These are phyloP conservation scores for Elaeis guineensis DNA, from an alignment of 176 grass and related monocot genomes.

Conservation along the genomic window DNA sequence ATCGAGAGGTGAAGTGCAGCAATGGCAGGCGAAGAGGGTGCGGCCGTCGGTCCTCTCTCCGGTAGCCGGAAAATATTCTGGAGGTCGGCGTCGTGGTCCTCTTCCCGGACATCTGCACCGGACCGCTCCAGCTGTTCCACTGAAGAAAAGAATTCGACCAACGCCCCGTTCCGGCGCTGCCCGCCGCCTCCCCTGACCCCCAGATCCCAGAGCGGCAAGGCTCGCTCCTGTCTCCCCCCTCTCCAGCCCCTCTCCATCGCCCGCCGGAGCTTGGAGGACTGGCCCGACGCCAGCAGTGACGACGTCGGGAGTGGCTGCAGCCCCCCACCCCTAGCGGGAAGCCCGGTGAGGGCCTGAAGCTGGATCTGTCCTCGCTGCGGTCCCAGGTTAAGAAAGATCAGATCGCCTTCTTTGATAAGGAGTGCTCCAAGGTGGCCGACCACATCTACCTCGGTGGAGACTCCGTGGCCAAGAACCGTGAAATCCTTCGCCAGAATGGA, in stretches of 20 bases:
- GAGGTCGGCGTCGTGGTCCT: slow-evolving; percentile 88
- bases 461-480: slow-evolving; percentile 76
- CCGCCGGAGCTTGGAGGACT: slow-evolving; percentile 70
- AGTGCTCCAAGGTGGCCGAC: slow-evolving; percentile 95
- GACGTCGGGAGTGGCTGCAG: slow-evolving; percentile 96
- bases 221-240: slow-evolving; percentile 57
- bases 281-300: slow-evolving; percentile 77
- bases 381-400: slow-evolving; percentile 80
- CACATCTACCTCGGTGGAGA: slow-evolving; percentile 96
- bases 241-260: slow-evolving; percentile 86
- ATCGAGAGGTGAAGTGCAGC: background rate
- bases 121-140: slow-evolving; percentile 10
- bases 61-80: slow-evolving; percentile 49
- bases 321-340: slow-evolving; percentile 71
- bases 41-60: slow-evolving; percentile 2
- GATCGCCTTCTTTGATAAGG: slow-evolving; percentile 97
- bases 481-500: slow-evolving; percentile 67
- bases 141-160: slow-evolving; percentile 7
- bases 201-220: slow-evolving; percentile 67
- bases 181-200: slow-evolving; percentile 66
- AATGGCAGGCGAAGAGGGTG: slow-evolving; percentile 33
- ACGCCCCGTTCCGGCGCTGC: slow-evolving; percentile 17
- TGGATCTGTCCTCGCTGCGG: slow-evolving; percentile 62
- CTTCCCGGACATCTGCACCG: slow-evolving; percentile 34
- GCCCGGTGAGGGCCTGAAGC: slow-evolving; percentile 54